Evolutionary conservation across 2,329 filamentous ascomycete genomes (phyloP).

Genomic region (Ophiostoma perfectum): DNA sequence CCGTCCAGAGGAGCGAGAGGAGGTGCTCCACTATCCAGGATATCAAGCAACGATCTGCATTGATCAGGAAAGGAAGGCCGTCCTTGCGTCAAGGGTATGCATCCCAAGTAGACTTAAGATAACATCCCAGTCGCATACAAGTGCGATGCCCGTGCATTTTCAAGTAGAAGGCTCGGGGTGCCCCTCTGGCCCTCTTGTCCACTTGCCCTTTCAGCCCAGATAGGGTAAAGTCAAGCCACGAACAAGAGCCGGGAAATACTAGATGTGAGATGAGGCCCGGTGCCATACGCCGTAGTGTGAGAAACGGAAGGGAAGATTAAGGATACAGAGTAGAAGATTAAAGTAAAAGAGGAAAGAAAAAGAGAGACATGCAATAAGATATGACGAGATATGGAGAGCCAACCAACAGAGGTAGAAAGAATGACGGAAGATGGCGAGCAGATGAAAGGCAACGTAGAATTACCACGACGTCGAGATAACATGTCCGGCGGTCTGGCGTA

Average conservation of each 20-base stretch:
- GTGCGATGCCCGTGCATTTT: not conserved
- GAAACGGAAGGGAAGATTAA: no score
- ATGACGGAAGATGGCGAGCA: no score
- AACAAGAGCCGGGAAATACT: constrained; percentile 5
- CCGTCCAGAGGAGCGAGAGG: not conserved
- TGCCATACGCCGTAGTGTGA: no score
- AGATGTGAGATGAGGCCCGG: not conserved
- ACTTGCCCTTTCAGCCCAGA: not conserved
- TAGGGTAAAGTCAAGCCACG: constrained; percentile 1
- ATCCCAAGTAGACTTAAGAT: not conserved
- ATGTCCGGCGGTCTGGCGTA: no score
- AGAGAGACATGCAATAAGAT: no score
- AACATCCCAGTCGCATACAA: not conserved
- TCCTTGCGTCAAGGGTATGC: not conserved
- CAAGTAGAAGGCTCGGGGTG: not conserved
- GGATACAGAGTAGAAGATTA: no score
- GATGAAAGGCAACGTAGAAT: no score
- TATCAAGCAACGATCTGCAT: constrained; percentile 10
- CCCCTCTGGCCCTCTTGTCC: not conserved
- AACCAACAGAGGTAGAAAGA: no score
- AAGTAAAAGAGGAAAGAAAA: no score
- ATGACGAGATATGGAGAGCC: no score
- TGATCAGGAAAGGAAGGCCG: not conserved
- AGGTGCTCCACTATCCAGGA: not conserved
- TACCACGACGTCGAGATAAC: no score